Evolutionary conservation across 805 yeast genomes (phyloP).

Genomic region (Yarrowia bubula): DNA sequence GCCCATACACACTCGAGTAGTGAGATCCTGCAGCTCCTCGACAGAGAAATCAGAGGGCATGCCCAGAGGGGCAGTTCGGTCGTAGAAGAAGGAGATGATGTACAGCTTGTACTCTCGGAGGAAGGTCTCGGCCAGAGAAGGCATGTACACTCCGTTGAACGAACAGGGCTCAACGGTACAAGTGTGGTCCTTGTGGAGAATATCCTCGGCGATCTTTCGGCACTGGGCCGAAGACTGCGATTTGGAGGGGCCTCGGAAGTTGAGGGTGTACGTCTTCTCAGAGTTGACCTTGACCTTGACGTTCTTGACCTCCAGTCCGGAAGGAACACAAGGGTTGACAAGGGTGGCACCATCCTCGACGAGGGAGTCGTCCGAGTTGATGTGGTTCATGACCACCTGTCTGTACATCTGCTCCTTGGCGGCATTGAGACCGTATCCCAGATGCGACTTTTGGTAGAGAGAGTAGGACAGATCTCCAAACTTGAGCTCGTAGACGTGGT

Average conservation of each 20-base stretch:
- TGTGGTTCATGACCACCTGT: constrained; percentile 52
- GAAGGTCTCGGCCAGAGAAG: constrained; percentile 79
- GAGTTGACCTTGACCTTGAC: constrained; percentile 58
- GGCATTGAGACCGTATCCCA: constrained; percentile 94
- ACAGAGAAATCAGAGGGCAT: constrained; percentile 89
- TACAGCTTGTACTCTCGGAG: constrained; percentile 70
- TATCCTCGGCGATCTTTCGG: constrained; percentile 74
- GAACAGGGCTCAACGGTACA: constrained; percentile 84
- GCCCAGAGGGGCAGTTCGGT: constrained; percentile 89
- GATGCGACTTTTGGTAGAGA: constrained; percentile 89
- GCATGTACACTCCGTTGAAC: constrained; percentile 97
- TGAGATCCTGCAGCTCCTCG: constrained; percentile 76
- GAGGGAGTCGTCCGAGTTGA: constrained; percentile 41
- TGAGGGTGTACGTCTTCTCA: constrained; percentile 48
- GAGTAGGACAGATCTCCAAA: constrained; percentile 81
- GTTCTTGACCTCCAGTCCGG: constrained; percentile 58
- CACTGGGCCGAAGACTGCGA: constrained; percentile 76
- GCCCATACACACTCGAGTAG: constrained; percentile 84
- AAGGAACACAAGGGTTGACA: constrained; percentile 85
- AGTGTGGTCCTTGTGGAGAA: constrained; percentile 76
- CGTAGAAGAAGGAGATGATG: constrained; percentile 93
- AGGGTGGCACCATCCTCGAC: constrained; percentile 45
- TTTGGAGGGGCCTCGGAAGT: constrained; percentile 61
- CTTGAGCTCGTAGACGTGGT: constrained; percentile 73
- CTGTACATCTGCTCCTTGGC: constrained; percentile 82